A percentile compares a stretch with the other conserved stretches of the same genome.
Conservation (phyloP, 371 early-diverging fungal genomes). For the Catenaria anguillulae region DNA sequence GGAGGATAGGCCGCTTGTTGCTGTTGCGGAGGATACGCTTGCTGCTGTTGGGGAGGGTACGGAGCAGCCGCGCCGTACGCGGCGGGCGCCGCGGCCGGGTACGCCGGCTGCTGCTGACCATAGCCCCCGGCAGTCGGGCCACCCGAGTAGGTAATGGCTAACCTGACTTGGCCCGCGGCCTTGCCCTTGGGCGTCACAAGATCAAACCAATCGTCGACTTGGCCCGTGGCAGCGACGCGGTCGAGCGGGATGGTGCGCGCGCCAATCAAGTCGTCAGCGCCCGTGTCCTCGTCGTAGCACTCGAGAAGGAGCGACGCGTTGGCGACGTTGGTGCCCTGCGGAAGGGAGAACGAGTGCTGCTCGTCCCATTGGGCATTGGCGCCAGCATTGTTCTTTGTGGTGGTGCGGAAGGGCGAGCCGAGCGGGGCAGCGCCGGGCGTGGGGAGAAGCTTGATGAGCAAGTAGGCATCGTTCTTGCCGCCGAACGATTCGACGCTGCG, state of each 20-base stretch:
- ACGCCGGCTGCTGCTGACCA: no score
- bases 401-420: no score
- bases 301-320: not conserved
- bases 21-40: no score
- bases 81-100: no score
- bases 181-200: not conserved
- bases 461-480: not conserved
- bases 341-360: not conserved
- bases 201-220: not conserved
- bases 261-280: conserved; percentile 1
- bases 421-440: no score
- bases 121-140: no score
- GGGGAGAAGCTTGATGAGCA: not conserved
- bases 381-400: no score
- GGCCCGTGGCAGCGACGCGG: not conserved
- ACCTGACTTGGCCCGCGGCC: not conserved
- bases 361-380: not conserved
- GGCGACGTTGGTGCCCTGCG: no score
- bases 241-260: not conserved
- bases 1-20: no score
- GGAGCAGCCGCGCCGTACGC: no score
- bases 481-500: not conserved
- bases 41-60: no score
- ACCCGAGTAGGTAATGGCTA: not conserved
- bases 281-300: not conserved